A percentile compares a stretch with the other conserved stretches of the same genome.
Evolutionary conservation across 495 filamentous ascomycete species (phyloP).

Genomic region (Aspergillus ellipticus): DNA sequence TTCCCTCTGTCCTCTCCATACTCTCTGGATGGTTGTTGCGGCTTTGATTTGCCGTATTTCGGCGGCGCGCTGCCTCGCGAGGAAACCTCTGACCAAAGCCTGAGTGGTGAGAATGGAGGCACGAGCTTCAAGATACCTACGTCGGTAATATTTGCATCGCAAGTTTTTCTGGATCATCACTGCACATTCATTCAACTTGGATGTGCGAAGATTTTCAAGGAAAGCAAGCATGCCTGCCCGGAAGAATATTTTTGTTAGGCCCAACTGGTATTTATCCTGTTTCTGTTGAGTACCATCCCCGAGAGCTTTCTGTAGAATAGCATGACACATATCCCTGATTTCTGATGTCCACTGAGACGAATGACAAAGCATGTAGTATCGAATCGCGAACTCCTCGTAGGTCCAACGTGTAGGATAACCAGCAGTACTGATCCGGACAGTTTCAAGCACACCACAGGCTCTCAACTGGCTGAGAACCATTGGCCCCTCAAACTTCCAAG

Average conservation of each 20-base stretch:
- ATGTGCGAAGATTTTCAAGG: slow-evolving; percentile 89
- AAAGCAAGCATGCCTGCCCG: slow-evolving; percentile 97
- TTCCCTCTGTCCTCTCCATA: slow-evolving; percentile 89
- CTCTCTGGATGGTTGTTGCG: slow-evolving; percentile 88
- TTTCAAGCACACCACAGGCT: slow-evolving; percentile 98
- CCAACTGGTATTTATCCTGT: slow-evolving; percentile 92
- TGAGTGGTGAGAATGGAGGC: slow-evolving; percentile 78
- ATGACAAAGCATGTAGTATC: slow-evolving; percentile 97
- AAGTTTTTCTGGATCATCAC: slow-evolving; percentile 99
- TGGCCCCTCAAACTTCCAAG: slow-evolving; percentile 98
- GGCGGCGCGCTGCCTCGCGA: slow-evolving; percentile 72
- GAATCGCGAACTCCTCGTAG: slow-evolving; percentile 95
- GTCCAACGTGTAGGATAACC: slow-evolving; percentile 99
- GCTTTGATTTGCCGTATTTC: slow-evolving; percentile 79
- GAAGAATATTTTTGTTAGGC: slow-evolving; percentile 98
- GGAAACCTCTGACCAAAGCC: slow-evolving; percentile 64
- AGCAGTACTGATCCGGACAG: slow-evolving; percentile 94
- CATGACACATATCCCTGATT: slow-evolving; percentile 88
- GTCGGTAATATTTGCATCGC: slow-evolving; percentile 89
- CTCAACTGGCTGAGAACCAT: slow-evolving; percentile 98
- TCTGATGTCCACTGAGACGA: slow-evolving; percentile 89
- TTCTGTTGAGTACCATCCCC: slow-evolving; percentile 75
- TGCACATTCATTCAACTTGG: slow-evolving; percentile 85
- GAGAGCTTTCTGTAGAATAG: slow-evolving; percentile 86
- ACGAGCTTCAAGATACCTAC: slow-evolving; percentile 84